Base-by-base conservation (phyloP, 495 filamentous ascomycete species). In the Hyaloscypha variabilis region DNA sequence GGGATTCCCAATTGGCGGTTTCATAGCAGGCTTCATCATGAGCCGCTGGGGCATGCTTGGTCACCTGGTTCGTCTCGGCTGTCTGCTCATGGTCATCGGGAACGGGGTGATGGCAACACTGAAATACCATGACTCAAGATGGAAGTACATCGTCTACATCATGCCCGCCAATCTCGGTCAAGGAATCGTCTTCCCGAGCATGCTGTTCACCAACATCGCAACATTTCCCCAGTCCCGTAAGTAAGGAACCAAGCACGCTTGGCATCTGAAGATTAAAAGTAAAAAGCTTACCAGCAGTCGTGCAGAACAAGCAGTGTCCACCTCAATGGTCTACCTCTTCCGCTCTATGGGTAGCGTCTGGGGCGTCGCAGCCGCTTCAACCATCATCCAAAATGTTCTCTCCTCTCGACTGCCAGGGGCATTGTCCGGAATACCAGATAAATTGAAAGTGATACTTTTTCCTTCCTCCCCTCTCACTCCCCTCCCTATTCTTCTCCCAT, bases 121-220 rank as follows among this genome's bases (percentile, higher is more conserved):
- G 5, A 74, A 74, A 2, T 88, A 88, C 62, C 72, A 84, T 29
- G 86, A 89, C 69, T 75, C 82, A 5, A 62, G 68, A 1, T 90
- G 87, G 87, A 89, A 89, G 65, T 88, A 89, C 65, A 78, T 84
- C 39, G 78, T 82, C 11, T 89, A 84, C 67, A 82, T 89, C 21
- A 83, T 90, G 55, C 87, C 87, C 0, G 85, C 85, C 21, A 89
- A 86, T 62, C 69, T 90, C 2, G 87, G 87, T 2, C 86, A 88
- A 56, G 86, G 86, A 0, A 87, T 90, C 23, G 81, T 87, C 10
- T 89, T 88, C 58, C 87, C 87, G 0, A 82, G 79, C 0, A 87
- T 88, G 50, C 69, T 89, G 24, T 89, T 89, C 64, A 88, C 85
- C 0, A 85, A 85, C 46, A 75, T 90, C 1, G 85, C 87, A 3